A percentile compares a stretch with the other conserved stretches of the same genome.
phyloP scores from a whole-genome alignment of 73 alveolate genomes.

The Paramecium pentaurelia region DNA sequence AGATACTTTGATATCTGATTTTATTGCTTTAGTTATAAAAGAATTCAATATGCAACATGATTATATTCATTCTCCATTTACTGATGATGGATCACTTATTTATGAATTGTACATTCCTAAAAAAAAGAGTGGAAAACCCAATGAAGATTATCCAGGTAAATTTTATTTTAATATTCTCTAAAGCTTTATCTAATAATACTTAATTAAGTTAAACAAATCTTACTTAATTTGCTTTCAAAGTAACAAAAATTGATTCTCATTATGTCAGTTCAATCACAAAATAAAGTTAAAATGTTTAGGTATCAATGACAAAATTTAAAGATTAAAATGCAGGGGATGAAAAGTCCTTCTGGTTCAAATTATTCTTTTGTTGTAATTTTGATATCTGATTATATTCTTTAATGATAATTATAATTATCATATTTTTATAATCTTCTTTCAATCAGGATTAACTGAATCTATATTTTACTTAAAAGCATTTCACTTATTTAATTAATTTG shows the following conservation, averaged over 20 bases:
- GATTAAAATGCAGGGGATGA: background rate
- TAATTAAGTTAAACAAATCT: background rate
- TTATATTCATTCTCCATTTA: background rate
- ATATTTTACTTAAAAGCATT: background rate
- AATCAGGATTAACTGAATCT: background rate
- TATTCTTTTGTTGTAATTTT: background rate
- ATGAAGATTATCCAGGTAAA: constrained; percentile 9
- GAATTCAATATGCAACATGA: background rate
- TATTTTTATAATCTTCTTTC: background rate
- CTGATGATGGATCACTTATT: background rate
- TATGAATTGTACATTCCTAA: background rate
- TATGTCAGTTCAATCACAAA: background rate
- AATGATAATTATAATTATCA: background rate
- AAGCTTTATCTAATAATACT: background rate
- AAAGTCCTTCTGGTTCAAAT: background rate
- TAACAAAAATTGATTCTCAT: background rate
- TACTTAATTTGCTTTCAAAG: background rate
- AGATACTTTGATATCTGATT: background rate
- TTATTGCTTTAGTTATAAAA: background rate
- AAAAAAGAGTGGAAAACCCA: background rate
- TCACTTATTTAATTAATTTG: background rate
- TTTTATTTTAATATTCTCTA: background rate
- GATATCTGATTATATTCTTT: constrained; percentile 16
- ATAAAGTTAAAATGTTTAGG: background rate
- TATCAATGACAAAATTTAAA: background rate